Evolutionary conservation across 2,329 filamentous ascomycete genomes (phyloP), one percentile per base, ranked within the genome.

Genomic region (Penicillium crustosum): DNA sequence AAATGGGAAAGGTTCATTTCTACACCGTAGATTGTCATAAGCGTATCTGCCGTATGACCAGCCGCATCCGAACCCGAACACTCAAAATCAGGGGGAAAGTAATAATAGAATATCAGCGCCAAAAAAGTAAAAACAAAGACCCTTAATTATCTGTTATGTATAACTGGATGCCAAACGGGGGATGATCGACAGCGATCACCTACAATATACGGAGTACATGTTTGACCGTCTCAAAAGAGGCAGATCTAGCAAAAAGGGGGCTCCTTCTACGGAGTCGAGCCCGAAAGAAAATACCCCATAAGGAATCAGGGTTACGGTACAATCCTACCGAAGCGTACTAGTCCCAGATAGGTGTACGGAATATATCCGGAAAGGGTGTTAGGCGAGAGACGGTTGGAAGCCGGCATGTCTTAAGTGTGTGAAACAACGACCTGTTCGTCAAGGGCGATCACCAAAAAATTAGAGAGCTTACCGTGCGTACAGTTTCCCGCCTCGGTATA

Each of bases 401-500:
- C 53, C 29, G 55, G 36, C 36, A 53, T n/a, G 21, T 36, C 36
- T 49, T 49, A 13, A 49, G n/a, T 31, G 44, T 45, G 50, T 53
- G 64, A 66, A 65, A 66, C 65, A 66, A 53, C 60, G 61, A 63
- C 59, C 61, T 55, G 65, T 65, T 57, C 55, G 43, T 57, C 42
- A 23, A 48, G 19, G 19, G 38, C 53, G 36, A 50, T 45, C 41
- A 38, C 33, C 8, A 36, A 8, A 17, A 17, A 52, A 52, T 51
- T 17, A 49, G 41, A 47, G 42, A 38, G 36, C 39, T 51, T 51
- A 19, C 57, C 35, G 53, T 33, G 9, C 21, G 35, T 38, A 12
- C 54, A 41, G 58, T 36, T 31, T 57, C 55, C 7, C 6, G 29
- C n/a, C 23, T 17, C 17, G 58, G 65, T 59, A 67, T 63, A 66